phyloP scores from a whole-genome alignment of 2,329 filamentous ascomycete genomes.

The Fusarium acutatum region DNA sequence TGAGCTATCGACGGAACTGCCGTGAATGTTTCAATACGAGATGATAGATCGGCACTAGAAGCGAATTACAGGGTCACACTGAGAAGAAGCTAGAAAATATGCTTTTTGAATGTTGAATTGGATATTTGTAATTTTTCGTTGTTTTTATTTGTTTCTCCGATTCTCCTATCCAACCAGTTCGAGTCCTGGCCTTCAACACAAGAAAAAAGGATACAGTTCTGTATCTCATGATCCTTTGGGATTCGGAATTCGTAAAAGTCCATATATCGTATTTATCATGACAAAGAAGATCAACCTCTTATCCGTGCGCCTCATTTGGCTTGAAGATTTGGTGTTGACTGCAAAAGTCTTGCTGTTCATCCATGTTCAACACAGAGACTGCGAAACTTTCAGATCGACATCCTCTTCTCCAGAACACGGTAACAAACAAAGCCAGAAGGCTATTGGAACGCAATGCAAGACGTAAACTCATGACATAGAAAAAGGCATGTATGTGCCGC shows the following conservation, averaged over 20 bases:
- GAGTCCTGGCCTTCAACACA: not conserved
- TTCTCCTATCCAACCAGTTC: constrained; percentile 3
- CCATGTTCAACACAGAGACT: constrained; percentile 8
- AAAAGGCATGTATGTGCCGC: constrained; percentile 29
- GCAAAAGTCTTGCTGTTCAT: not conserved
- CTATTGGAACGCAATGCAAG: not conserved
- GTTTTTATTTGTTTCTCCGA: constrained; percentile 9
- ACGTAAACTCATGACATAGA: constrained; percentile 29
- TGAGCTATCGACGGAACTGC: not conserved
- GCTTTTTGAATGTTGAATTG: not conserved
- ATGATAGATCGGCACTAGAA: not conserved
- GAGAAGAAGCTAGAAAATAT: not conserved
- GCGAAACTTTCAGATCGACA: not conserved
- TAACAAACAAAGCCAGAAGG: not conserved
- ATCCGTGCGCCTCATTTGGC: constrained; percentile 26
- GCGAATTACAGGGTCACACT: constrained; percentile 16
- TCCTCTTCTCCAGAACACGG: constrained; percentile 14
- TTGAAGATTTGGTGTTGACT: constrained; percentile 13
- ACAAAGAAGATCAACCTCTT: constrained; percentile 24
- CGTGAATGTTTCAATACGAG: constrained; percentile 13
- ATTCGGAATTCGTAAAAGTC: constrained; percentile 15
- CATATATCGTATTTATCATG: constrained; percentile 12
- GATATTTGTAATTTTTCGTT: constrained; percentile 4
- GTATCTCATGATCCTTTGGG: constrained; percentile 20
- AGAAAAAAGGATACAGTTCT: not conserved